Base-by-base conservation (phyloP, 1,139 yeast species). In the Kodamaea anthophila region DNA sequence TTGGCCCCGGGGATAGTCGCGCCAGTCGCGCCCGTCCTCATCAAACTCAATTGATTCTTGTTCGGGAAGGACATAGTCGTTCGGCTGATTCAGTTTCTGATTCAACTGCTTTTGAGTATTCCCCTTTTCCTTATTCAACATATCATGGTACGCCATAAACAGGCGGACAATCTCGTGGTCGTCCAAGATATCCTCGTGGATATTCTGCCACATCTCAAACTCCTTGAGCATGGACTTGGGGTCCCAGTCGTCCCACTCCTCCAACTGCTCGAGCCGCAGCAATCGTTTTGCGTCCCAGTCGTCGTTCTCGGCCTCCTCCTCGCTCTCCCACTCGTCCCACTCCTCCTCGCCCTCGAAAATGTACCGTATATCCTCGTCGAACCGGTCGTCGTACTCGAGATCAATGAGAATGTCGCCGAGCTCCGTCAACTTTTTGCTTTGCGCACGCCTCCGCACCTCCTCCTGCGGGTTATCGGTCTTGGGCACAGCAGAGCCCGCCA, bases 301-400 rank as follows among this genome's bases (percentile, higher is more conserved):
- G 11, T 33, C 37, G 9, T 34, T 35, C 3, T 23, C 31, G 15
- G 33, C 41, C 13, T 29, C 35, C 15, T 32, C 36, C 8, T 34
- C 32, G 21, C 36, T 41, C 4, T 34, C 37, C 3, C 27, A 32
- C 8, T 21, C 31, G 4, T 33, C 31, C 15, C 49, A 56, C 8
- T 62, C 65, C 14, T 57, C 65, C 40, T 77, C 85, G 43, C 67
- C 65, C 32, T 78, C 86, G 49, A 80, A 80, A 55, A 82, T 76
- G 45, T 81, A 82, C 34, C 70, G 60, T 13, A 81, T 70, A 50
- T 82, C 91, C 40, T 79, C 87, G 46, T 82, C 93, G 40, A 73
- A 77, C 31, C 74, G 58, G 49, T 82, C 91, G 34, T 74, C 77
- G 23, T 77, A 74, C 35, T 74, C 81, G 34, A 77, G 51, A 43